These are phyloP conservation scores for Vigna reflexopilosa DNA, from an alignment of 306 rosid genomes.

Conservation along the genomic window DNA sequence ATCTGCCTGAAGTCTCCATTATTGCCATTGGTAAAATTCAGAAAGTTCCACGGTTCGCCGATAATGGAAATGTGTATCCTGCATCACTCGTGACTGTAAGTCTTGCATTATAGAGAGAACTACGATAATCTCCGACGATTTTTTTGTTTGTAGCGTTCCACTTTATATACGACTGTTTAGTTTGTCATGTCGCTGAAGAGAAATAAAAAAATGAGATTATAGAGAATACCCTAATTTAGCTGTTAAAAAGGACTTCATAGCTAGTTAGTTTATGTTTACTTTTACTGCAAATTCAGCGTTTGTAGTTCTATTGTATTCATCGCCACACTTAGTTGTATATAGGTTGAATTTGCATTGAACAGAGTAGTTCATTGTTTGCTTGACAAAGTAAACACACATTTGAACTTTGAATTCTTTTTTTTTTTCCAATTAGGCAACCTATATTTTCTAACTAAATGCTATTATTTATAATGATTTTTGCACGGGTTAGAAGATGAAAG, in stretches of 20 bases:
- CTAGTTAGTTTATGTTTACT: not conserved
- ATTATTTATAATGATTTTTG: conserved; percentile 6
- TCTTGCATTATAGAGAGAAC: conserved; percentile 29
- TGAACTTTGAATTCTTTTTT: conserved; percentile 9
- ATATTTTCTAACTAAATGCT: not conserved
- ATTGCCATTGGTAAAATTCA: conserved; percentile 91
- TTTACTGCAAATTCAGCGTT: conserved; percentile 13
- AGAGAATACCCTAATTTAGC: not conserved
- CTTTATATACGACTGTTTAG: not conserved
- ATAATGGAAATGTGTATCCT: conserved; percentile 74
- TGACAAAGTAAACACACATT: conserved; percentile 10
- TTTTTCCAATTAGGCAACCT: not conserved
- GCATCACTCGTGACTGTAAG: conserved; percentile 87
- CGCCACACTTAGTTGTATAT: not conserved
- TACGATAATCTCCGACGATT: not conserved
- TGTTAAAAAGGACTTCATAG: not conserved
- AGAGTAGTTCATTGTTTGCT: not conserved
- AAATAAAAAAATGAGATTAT: not conserved
- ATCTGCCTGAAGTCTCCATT: conserved; percentile 90
- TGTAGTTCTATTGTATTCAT: conserved; percentile 1
- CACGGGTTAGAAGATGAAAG: conserved; percentile 36
- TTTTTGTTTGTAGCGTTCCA: not conserved
- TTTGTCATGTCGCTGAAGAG: not conserved
- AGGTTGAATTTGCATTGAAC: conserved; percentile 6
- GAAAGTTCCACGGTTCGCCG: conserved; percentile 69